Evolutionary conservation across 257 asterid genomes (phyloP), one percentile per base, ranked within the genome.

Genomic region (Gardenia jasminoides): DNA sequence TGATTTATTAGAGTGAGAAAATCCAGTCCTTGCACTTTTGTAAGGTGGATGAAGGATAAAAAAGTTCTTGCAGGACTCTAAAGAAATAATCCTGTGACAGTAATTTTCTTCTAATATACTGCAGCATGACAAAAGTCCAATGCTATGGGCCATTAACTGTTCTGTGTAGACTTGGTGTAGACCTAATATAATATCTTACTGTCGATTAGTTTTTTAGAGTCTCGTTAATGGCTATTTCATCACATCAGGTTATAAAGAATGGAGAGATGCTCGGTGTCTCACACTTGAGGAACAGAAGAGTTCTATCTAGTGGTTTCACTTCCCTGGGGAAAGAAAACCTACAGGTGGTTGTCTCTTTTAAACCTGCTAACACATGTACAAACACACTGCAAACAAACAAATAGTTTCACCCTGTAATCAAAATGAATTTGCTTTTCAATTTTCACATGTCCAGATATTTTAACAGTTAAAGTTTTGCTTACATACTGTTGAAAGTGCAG

Each of bases 221-320:
- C 22, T 16, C 15, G 48, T 67, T 61, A 80, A 39, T 62, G 58
- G 48, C 41, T 78, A 46, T 80, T 36, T 85, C 66, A 7, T 50
- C 70, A 46, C 82, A 69, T 12, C 86, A 96, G 99, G 98, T 96
- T 83, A 96, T 96, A 88, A 96, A 89, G 90, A 96, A 96, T 2
- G 99, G 99, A 78, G 99, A 96, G 89, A 96, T 96, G 99, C 92
- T 96, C 33, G 99, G 99, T 44, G 97, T 96, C 70, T 94, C 99
- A 31, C 99, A 96, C 90, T 79, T 96, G 85, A 88, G 97, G 82
- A 96, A 92, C 86, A 87, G 97, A 88, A 89, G 94, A 88, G 98
- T 93, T 81, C 83, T 96, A 73, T 96, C 98, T 44, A 96, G 90
- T 86, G 99, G 98, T 83, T 96, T 91, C 80, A 69, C 89, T 80